phyloP scores from a whole-genome alignment of 768 basidiomycete genomes.

The Obba rivulosa region DNA sequence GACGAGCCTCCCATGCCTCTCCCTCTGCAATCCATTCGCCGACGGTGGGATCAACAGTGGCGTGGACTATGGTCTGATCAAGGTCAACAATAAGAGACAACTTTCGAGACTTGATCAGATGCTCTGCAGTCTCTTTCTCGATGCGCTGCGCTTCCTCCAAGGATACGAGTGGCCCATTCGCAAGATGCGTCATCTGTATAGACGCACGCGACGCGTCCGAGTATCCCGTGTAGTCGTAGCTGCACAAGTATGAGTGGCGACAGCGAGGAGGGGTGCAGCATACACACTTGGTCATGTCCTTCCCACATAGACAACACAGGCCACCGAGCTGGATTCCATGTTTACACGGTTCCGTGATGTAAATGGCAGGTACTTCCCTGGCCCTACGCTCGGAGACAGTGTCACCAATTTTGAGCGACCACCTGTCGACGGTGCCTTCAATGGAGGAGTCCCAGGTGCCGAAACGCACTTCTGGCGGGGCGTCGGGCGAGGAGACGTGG shows the following conservation, averaged over 20 bases:
- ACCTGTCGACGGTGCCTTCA: constrained; percentile 69
- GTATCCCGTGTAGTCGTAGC: constrained; percentile 84
- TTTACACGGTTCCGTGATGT: constrained; percentile 87
- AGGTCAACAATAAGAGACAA: constrained; percentile 97
- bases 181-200: constrained; percentile 93
- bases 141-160: constrained; percentile 88
- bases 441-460: constrained; percentile 90
- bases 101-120: constrained; percentile 68
- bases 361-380: constrained; percentile 53
- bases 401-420: constrained; percentile 66
- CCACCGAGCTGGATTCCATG: constrained; percentile 92
- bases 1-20: constrained; percentile 69
- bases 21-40: constrained; percentile 95
- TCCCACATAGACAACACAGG: constrained; percentile 90
- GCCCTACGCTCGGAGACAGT: constrained; percentile 55
- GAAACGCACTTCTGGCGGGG: constrained; percentile 62
- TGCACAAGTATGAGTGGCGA: constrained; percentile 22
- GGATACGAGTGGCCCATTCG: constrained; percentile 87
- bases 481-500: constrained; percentile 43
- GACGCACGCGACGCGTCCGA: constrained; percentile 82
- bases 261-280: constrained; percentile 6
- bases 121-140: constrained; percentile 75
- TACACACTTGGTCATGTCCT: constrained; percentile 86
- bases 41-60: constrained; percentile 96
- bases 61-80: constrained; percentile 98